phyloP scores from a whole-genome alignment of 768 basidiomycete genomes.

The Suillus lakei region DNA sequence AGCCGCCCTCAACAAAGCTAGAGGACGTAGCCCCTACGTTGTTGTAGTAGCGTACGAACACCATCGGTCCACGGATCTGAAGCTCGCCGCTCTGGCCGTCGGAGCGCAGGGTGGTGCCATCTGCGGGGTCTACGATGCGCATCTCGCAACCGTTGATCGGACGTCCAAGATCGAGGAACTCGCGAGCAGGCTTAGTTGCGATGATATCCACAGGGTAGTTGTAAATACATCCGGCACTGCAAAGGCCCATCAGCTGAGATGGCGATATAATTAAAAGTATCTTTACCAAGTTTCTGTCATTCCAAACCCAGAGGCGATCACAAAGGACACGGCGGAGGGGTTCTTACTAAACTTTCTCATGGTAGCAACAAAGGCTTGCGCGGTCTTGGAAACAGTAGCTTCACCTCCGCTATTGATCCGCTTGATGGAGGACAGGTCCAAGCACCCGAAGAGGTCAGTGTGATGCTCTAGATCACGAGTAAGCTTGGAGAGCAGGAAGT shows the following conservation, averaged over 20 bases:
- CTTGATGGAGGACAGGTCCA: slow-evolving; percentile 40
- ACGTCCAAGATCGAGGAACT: slow-evolving; percentile 43
- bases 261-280: background rate
- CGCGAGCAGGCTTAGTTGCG: slow-evolving; percentile 22
- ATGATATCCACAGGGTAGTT: slow-evolving; percentile 31
- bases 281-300: slow-evolving; percentile 49
- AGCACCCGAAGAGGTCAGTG: slow-evolving; percentile 25
- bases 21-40: slow-evolving; percentile 51
- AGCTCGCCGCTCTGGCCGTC: slow-evolving; percentile 41
- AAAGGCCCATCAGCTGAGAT: background rate
- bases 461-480: slow-evolving; percentile 36
- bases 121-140: slow-evolving; percentile 37
- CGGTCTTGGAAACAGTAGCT: slow-evolving; percentile 43
- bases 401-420: slow-evolving; percentile 49
- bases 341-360: slow-evolving; percentile 32
- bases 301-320: slow-evolving; percentile 38
- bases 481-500: slow-evolving; percentile 46
- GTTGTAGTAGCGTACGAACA: slow-evolving; percentile 52
- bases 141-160: slow-evolving; percentile 36
- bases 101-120: slow-evolving; percentile 30
- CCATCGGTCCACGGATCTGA: slow-evolving; percentile 43
- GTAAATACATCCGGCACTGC: slow-evolving; percentile 45
- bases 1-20: slow-evolving; percentile 52
- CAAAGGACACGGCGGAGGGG: slow-evolving; percentile 13
- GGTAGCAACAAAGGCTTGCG: slow-evolving; percentile 39